Base-by-base conservation (phyloP, 306 rosid genomes). In the Pachyrhizus erosus region DNA sequence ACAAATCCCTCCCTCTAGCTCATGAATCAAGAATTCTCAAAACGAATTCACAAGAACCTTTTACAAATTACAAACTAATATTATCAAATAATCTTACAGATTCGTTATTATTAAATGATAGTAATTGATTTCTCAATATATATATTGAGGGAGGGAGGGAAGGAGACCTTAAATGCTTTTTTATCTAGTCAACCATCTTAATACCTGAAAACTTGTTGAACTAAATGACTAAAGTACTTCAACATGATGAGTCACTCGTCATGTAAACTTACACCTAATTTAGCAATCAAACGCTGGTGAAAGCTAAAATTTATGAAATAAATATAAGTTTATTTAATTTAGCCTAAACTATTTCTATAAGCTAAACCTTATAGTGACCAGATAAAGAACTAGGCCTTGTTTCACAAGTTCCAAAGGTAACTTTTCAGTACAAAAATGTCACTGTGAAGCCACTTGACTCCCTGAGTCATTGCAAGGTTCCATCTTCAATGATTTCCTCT, bases 401-500 rank as follows among this genome's bases (percentile, higher is more conserved):
- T 75, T 37, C 66, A 66, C 10, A 27, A 27, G n/a, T 64, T 27
- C 37, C 17, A 24, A 54, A 33, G 45, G 17, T 3, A 54, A 1
- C 0, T 34, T 23, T 69, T 62, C 4, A 40, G 26, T 20, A 61
- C 77, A 80, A 88, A 71, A 52, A 9, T 37, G 34, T 88, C 87
- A 88, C 37, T 83, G 84, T 42, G 92, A 89, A 64, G 88, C 92
- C 62, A 88, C 85, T 85, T 91, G 93, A 90, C 90, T 91, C 43
- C 90, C 86, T 7, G 89, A 91, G 29, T 87, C 84, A 24, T 86
- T 82, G 69, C 86, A 72, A 74, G 79, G 69, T 64, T 83, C 84
- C 1, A 69, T 64, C 71, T 84, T 86, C 43, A 73, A 37, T 23
- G 82, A 62, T 80, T 88, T 93, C 80, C 90, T 87, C 80, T 88